Conservation (phyloP, 352 stramenopile genomes). For the Pythium phragmitis region DNA sequence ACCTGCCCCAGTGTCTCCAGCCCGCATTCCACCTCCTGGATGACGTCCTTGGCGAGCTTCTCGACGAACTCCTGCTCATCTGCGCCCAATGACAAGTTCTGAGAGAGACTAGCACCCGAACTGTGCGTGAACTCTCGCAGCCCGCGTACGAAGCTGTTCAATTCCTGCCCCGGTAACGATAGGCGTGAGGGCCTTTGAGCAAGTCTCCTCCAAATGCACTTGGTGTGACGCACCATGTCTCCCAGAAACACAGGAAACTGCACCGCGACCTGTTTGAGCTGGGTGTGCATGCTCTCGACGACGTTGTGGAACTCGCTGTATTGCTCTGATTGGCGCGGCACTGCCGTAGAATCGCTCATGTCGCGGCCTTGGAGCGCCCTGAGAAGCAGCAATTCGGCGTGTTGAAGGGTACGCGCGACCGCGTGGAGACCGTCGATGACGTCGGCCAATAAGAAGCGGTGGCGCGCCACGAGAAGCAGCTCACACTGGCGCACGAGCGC, state of each 20-base stretch:
- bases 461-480: constrained; percentile 38
- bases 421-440: constrained; percentile 24
- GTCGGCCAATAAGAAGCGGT: constrained; percentile 39
- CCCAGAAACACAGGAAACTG: constrained; percentile 27
- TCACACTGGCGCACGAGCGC: constrained; percentile 39
- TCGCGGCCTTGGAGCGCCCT: not conserved
- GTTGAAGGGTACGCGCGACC: constrained; percentile 17
- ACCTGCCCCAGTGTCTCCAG: not conserved
- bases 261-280: not conserved
- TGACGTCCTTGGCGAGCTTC: constrained; percentile 7
- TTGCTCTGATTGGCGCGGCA: not conserved
- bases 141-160: constrained; percentile 11
- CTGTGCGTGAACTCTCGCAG: constrained; percentile 21
- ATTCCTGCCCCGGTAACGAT: constrained; percentile 14
- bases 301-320: constrained; percentile 9
- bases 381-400: constrained; percentile 18
- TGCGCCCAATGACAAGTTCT: constrained; percentile 16
- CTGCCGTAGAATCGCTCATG: not conserved
- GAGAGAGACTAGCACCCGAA: constrained; percentile 23
- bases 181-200: too few species aligned
- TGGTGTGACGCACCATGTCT: constrained; percentile 12
- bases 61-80: constrained; percentile 11
- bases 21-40: not conserved
- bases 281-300: constrained; percentile 13
- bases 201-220: not conserved